phyloP scores from a whole-genome alignment of 805 yeast species.

The Monosporozyma aerobia region DNA sequence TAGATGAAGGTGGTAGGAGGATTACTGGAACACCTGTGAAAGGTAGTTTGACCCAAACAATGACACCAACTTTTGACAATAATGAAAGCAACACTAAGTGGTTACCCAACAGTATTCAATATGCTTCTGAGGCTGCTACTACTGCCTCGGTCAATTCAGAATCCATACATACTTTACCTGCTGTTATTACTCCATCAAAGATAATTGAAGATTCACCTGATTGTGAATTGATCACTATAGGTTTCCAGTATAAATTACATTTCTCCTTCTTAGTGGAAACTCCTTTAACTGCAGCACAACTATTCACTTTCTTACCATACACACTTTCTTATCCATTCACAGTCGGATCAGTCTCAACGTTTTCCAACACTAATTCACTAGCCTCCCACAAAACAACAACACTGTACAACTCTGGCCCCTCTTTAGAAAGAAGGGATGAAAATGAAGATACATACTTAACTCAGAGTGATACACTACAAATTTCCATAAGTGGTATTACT shows the following conservation, averaged over 20 bases:
- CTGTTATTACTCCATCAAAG: conserved; percentile 32
- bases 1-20: background rate
- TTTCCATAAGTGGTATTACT: background rate
- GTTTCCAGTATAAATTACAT: conserved; percentile 65
- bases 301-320: conserved; percentile 60
- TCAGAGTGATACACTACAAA: background rate
- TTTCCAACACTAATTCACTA: background rate
- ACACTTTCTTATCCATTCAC: conserved; percentile 48
- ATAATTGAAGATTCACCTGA: conserved; percentile 27
- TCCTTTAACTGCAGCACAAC: conserved; percentile 76
- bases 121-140: conserved; percentile 8
- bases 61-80: background rate
- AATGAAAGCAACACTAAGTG: background rate
- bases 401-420: background rate
- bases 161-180: conserved; percentile 34
- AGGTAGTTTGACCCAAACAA: background rate
- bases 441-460: background rate
- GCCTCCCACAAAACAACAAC: background rate
- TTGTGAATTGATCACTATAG: conserved; percentile 24
- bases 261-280: conserved; percentile 79
- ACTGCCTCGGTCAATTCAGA: conserved; percentile 5
- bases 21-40: background rate
- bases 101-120: conserved; percentile 30
- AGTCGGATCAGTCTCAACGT: background rate
- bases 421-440: background rate